A percentile compares a stretch with the other conserved stretches of the same genome.
These are phyloP conservation scores for Ophiostoma pallidulum DNA, from an alignment of 2,329 filamentous ascomycete genomes.

Conservation along the genomic window DNA sequence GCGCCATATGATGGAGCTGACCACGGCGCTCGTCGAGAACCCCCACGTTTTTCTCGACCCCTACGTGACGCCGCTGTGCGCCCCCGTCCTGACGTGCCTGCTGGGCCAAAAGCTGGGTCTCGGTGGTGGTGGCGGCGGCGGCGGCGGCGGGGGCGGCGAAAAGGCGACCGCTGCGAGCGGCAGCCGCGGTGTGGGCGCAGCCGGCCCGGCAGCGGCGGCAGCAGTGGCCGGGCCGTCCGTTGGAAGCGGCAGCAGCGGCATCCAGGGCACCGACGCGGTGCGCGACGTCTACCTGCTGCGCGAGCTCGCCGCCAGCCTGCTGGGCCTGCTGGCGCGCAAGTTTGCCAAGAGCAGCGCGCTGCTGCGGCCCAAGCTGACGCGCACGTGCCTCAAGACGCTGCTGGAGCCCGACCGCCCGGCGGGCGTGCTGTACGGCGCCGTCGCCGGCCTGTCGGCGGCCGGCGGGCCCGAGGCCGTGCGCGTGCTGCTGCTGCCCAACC, in stretches of 20 bases:
- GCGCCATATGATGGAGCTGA: slow-evolving; percentile 85
- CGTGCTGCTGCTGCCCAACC: slow-evolving; percentile 45
- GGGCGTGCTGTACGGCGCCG: slow-evolving; percentile 79
- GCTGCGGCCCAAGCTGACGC: slow-evolving; percentile 76
- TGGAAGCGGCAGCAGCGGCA: slow-evolving; percentile 12
- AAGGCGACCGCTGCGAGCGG: slow-evolving; percentile 27
- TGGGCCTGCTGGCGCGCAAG: slow-evolving; percentile 69
- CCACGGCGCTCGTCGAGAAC: slow-evolving; percentile 76
- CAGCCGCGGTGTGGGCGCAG: too few species aligned
- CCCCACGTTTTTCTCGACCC: slow-evolving; percentile 63
- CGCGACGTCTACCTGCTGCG: slow-evolving; percentile 69
- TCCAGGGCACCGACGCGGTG: slow-evolving; percentile 40
- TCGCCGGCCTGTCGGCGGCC: slow-evolving; percentile 69
- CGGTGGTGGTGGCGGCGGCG: slow-evolving; percentile 36
- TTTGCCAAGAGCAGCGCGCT: slow-evolving; percentile 74
- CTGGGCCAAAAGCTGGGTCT: slow-evolving; percentile 72
- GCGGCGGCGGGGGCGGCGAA: slow-evolving; percentile 33
- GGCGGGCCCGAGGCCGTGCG: slow-evolving; percentile 56
- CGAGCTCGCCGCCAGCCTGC: slow-evolving; percentile 72
- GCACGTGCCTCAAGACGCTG: slow-evolving; percentile 89
- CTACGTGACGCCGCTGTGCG: slow-evolving; percentile 59
- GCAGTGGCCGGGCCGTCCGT: background rate
- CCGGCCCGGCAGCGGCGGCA: slow-evolving; percentile 20
- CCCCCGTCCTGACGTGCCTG: slow-evolving; percentile 83
- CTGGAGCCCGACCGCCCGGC: slow-evolving; percentile 77